Conservation (phyloP, 495 filamentous ascomycete species). For the Xylona heveae region DNA sequence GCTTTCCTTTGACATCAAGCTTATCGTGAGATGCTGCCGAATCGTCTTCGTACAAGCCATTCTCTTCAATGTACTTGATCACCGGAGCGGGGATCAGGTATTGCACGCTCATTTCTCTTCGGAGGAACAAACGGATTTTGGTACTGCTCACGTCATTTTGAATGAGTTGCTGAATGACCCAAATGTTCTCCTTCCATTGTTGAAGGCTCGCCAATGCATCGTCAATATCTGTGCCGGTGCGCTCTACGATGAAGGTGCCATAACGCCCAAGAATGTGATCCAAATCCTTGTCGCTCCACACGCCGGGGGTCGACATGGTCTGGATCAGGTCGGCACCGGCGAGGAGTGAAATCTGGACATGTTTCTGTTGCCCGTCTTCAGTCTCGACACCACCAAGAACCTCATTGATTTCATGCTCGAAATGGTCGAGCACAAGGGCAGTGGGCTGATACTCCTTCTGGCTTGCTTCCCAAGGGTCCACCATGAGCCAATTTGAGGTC, state of each 20-base stretch:
- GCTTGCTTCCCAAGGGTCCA: slow-evolving; percentile 59
- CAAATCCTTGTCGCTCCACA: slow-evolving; percentile 70
- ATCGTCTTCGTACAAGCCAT: slow-evolving; percentile 53
- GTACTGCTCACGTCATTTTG: slow-evolving; percentile 57
- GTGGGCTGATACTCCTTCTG: slow-evolving; percentile 74
- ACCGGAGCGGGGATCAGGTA: slow-evolving; percentile 43
- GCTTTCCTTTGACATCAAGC: no score
- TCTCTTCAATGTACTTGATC: slow-evolving; percentile 58
- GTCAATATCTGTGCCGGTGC: slow-evolving; percentile 73
- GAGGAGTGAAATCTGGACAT: slow-evolving; percentile 49
- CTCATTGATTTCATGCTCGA: slow-evolving; percentile 70
- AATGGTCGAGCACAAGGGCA: slow-evolving; percentile 72
- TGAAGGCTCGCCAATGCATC: slow-evolving; percentile 57
- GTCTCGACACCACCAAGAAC: slow-evolving; percentile 52
- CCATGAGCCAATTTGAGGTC: slow-evolving; percentile 61
- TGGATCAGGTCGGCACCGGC: slow-evolving; percentile 72
- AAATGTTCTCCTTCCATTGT: slow-evolving; percentile 57
- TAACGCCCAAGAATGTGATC: slow-evolving; percentile 73
- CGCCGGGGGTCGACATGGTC: slow-evolving; percentile 54
- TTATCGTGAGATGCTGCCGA: slow-evolving; percentile 19
- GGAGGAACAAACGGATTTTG: slow-evolving; percentile 35
- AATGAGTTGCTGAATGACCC: slow-evolving; percentile 73
- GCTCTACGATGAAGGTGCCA: slow-evolving; percentile 77
- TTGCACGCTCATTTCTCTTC: slow-evolving; percentile 58
- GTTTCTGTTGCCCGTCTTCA: slow-evolving; percentile 30